Evolutionary conservation across 345 rosid species (phyloP).

Genomic region (Eucalyptus coolabah): DNA sequence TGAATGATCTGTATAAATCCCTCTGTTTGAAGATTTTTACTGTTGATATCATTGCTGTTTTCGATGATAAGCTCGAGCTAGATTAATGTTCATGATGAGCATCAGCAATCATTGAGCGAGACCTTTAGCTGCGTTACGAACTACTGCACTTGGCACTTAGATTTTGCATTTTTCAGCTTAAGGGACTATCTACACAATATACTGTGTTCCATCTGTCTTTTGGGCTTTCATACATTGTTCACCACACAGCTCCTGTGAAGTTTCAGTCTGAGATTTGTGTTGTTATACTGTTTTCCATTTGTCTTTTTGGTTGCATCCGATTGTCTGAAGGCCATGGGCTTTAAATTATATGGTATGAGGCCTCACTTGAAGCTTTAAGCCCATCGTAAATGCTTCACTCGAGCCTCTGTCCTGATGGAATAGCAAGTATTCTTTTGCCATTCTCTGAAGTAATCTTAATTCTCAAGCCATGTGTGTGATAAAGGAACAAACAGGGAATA

Average conservation of each 20-base stretch:
- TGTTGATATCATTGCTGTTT: not conserved
- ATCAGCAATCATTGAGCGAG: not conserved
- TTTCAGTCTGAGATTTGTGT: not conserved
- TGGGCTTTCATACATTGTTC: not conserved
- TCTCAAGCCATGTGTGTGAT: not conserved
- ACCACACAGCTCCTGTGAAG: not conserved
- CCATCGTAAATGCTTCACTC: not conserved
- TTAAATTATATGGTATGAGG: not conserved
- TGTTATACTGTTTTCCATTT: not conserved
- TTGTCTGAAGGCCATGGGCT: not conserved
- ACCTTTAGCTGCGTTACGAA: not conserved
- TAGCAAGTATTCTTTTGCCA: not conserved
- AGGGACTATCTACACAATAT: not conserved
- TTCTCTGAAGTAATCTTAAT: not conserved
- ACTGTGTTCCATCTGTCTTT: not conserved
- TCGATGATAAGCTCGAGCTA: not conserved
- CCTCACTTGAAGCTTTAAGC: not conserved
- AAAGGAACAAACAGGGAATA: not conserved
- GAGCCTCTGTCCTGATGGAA: not conserved
- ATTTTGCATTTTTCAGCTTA: not conserved
- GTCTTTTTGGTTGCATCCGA: not conserved
- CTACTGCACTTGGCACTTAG: not conserved
- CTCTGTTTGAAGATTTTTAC: not conserved
- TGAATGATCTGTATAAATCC: not conserved
- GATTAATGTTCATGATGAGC: not conserved